Conservation (phyloP, 2,329 filamentous ascomycete species). For the Colletotrichum navitas region DNA sequence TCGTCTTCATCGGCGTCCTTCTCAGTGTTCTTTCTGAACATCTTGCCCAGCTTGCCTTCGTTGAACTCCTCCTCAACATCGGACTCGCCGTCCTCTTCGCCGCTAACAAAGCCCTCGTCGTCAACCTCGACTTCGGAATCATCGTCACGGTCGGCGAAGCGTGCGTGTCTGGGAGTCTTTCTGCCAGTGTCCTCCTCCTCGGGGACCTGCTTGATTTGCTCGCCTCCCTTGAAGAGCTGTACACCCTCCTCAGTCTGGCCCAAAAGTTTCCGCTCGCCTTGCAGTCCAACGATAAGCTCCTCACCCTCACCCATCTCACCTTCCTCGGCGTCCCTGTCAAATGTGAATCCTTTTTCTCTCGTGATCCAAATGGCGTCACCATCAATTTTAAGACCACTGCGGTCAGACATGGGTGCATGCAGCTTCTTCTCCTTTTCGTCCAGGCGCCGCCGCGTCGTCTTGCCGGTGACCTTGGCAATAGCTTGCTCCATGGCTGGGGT, state of each 20-base stretch:
- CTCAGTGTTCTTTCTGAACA: slow-evolving; percentile 68
- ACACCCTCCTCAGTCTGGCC: slow-evolving; percentile 87
- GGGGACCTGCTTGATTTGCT: slow-evolving; percentile 71
- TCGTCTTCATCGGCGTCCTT: slow-evolving; percentile 73
- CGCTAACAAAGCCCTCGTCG: slow-evolving; percentile 67
- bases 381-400: slow-evolving; percentile 94
- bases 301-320: slow-evolving; percentile 91
- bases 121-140: slow-evolving; percentile 58
- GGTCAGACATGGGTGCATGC: slow-evolving; percentile 98
- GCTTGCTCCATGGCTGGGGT: slow-evolving; percentile 93
- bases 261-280: slow-evolving; percentile 83
- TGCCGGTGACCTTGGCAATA: slow-evolving; percentile 85
- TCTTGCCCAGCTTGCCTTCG: slow-evolving; percentile 70
- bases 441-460: slow-evolving; percentile 81
- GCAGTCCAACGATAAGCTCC: slow-evolving; percentile 91
- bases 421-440: slow-evolving; percentile 98
- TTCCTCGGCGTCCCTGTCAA: slow-evolving; percentile 75
- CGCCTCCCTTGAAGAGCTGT: slow-evolving; percentile 85
- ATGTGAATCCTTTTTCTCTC: slow-evolving; percentile 78
- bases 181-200: slow-evolving; percentile 69
- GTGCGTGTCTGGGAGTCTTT: slow-evolving; percentile 68
- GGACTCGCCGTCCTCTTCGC: slow-evolving; percentile 64
- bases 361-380: slow-evolving; percentile 96
- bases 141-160: slow-evolving; percentile 71
- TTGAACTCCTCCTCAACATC: slow-evolving; percentile 69